These are phyloP conservation scores for Choanephora cucurbitarum DNA, from an alignment of 371 early-diverging fungal genomes.

Conservation along the genomic window DNA sequence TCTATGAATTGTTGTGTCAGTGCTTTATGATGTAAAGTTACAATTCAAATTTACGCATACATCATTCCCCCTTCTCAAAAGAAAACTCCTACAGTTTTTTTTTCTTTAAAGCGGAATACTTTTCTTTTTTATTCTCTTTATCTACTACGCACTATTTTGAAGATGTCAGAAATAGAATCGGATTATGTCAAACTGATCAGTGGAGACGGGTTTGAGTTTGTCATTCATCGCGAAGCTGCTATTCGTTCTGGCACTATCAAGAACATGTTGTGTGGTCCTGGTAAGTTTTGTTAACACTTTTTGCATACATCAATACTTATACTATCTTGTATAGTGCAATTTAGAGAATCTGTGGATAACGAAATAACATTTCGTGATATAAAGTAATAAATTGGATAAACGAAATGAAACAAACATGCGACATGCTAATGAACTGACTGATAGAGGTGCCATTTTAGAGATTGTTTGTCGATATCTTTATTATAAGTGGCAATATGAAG, in stretches of 20 bases:
- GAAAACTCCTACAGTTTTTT: neutral
- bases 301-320: neutral
- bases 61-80: no score
- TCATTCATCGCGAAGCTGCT: constrained; percentile 87
- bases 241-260: constrained; percentile 90
- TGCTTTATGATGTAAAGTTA: no score
- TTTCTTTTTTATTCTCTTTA: neutral
- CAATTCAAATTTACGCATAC: no score
- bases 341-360: constrained; percentile 88
- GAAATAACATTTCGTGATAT: constrained; percentile 89
- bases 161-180: constrained; percentile 28
- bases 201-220: constrained; percentile 88
- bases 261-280: constrained; percentile 88
- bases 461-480: constrained; percentile 91
- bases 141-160: neutral
- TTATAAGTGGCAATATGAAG: constrained; percentile 73
- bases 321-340: constrained; percentile 63
- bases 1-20: no score
- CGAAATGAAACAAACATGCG: constrained; percentile 20
- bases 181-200: constrained; percentile 80
- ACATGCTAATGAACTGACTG: neutral
- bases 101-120: neutral
- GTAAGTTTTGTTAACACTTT: constrained; percentile 43
- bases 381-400: constrained; percentile 55
- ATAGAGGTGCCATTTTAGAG: constrained; percentile 87